Evolutionary conservation across 2,329 filamentous ascomycete genomes (phyloP), one percentile per base, ranked within the genome.

Genomic region (Aspergillus tubingensis): DNA sequence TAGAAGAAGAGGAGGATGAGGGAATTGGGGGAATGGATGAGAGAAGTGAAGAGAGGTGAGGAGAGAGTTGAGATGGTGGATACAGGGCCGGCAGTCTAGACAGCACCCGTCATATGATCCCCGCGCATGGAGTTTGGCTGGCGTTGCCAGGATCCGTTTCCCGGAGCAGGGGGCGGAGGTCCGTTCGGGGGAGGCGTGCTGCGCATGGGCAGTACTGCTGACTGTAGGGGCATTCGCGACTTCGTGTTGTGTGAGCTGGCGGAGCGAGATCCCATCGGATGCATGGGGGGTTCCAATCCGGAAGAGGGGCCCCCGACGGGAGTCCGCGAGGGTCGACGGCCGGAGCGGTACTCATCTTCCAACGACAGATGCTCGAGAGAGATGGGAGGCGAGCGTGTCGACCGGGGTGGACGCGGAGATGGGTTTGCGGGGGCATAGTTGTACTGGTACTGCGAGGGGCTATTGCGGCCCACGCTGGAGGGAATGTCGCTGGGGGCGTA

Each of bases 401-500:
- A 65, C 43, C 68, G 67, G 36, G 59, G 65, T 43, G 63, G 68
- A 36, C 49, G 66, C 57, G 59, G 64, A 19, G 61, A 69, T 49
- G 63, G 64, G 52, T 67, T 59, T 17, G 70, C 65, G 43, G 69
- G 66, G 58, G 65, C 57, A 47, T 69, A 64, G 54, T 60, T 62
- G 47, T 66, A 62, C 48, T 66, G 62, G 27, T 67, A 60, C 30
- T 67, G 64, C 47, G 63, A 58, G 67, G 70, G 72, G 52, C 57
- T 57, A 41, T 76, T 75, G 53, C 74, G 74, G 54, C 72, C 72
- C 27, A 75, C 71, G 61, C 78, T 76, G 62, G 91, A 86, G 41
- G 88, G 88, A 61, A 91, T 91, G 68, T 91, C 88, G 60, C 88
- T 88, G 57, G 88, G 90, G 10, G 88, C 90, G 49, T 62, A 48